These are phyloP conservation scores for Botryotinia convoluta DNA, from an alignment of 2,329 filamentous ascomycete species.

Conservation along the genomic window DNA sequence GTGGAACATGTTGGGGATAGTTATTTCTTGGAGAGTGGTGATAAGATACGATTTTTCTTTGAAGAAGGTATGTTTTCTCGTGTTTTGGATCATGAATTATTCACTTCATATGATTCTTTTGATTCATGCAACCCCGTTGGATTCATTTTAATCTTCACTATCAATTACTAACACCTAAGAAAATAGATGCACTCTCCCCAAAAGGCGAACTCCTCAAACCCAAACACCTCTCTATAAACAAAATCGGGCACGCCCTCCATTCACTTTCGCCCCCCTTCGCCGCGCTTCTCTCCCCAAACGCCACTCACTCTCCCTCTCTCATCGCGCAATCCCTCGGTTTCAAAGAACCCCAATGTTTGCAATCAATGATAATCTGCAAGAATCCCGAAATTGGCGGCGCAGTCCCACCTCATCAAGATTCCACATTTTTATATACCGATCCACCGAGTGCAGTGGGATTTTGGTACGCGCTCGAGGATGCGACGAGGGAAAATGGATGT, in stretches of 20 bases:
- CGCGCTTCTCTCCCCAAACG: constrained; percentile 48
- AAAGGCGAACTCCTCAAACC: constrained; percentile 68
- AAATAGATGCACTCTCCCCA: constrained; percentile 69
- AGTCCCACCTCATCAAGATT: constrained; percentile 89
- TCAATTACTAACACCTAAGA: background rate
- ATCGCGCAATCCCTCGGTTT: constrained; percentile 48
- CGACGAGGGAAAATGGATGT: constrained; percentile 81
- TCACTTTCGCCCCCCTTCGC: constrained; percentile 65
- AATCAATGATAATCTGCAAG: constrained; percentile 99
- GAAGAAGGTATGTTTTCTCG: constrained; percentile 61
- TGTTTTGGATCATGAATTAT: background rate
- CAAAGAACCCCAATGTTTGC: constrained; percentile 60
- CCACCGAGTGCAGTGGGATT: constrained; percentile 89
- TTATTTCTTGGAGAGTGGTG: constrained; percentile 87
- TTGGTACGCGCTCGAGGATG: constrained; percentile 97
- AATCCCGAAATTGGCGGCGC: constrained; percentile 93
- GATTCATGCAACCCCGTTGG: background rate
- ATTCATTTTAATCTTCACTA: background rate
- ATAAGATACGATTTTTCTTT: constrained; percentile 96
- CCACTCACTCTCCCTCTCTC: constrained; percentile 35
- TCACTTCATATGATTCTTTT: background rate
- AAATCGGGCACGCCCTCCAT: constrained; percentile 79
- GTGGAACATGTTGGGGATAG: constrained; percentile 82
- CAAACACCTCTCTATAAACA: constrained; percentile 84
- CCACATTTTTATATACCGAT: constrained; percentile 86